Conservation (phyloP, 805 yeast genomes). For the Isabelozyma rhagii region DNA sequence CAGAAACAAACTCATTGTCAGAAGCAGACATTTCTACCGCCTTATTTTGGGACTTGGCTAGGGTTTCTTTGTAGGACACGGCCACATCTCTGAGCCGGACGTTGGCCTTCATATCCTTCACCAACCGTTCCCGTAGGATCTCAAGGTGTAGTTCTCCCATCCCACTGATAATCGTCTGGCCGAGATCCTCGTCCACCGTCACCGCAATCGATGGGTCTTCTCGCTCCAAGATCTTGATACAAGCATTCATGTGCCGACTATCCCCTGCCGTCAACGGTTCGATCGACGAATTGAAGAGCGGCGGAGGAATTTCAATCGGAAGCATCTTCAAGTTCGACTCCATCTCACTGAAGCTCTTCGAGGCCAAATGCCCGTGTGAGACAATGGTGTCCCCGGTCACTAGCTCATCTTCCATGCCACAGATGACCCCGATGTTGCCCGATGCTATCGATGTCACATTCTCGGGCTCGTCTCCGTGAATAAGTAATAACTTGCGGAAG, state of each 20-base stretch:
- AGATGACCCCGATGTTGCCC: slow-evolving; percentile 91
- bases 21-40: slow-evolving; percentile 12
- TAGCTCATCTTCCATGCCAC: slow-evolving; percentile 64
- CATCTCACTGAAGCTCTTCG: slow-evolving; percentile 42
- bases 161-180: slow-evolving; percentile 86
- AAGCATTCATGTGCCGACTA: slow-evolving; percentile 64
- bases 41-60: slow-evolving; percentile 17
- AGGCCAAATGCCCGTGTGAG: slow-evolving; percentile 49
- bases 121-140: slow-evolving; percentile 73
- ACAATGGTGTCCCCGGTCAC: slow-evolving; percentile 90
- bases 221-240: slow-evolving; percentile 61
- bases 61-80: slow-evolving; percentile 80
- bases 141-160: slow-evolving; percentile 98
- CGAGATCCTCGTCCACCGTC: slow-evolving; percentile 75
- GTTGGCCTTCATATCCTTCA: slow-evolving; percentile 79
- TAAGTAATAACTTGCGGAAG: slow-evolving; percentile 65
- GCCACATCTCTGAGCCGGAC: slow-evolving; percentile 78
- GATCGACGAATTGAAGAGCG: slow-evolving; percentile 82
- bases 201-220: slow-evolving; percentile 90
- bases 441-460: slow-evolving; percentile 60
- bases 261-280: slow-evolving; percentile 87
- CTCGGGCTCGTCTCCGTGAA: slow-evolving; percentile 86
- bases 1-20: slow-evolving; percentile 16
- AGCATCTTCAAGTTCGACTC: slow-evolving; percentile 50
- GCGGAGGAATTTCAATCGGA: slow-evolving; percentile 86